Base-by-base conservation (phyloP, 2,329 filamentous ascomycete species). In the Juglanconis oblonga region DNA sequence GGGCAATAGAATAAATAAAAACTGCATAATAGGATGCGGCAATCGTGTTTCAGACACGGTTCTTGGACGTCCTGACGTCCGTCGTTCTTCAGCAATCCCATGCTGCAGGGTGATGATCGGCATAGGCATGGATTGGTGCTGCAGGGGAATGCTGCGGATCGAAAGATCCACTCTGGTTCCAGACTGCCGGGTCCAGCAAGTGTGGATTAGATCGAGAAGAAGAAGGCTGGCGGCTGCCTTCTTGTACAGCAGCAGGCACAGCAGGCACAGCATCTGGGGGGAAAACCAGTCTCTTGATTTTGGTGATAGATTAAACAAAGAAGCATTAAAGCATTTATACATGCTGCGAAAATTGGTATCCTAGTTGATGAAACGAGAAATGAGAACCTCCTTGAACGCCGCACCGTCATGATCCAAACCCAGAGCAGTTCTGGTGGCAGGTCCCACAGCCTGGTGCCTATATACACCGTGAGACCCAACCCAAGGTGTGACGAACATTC, bases 291-390 rank as follows among this genome's bases (percentile, higher is more conserved):
- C 13, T 38, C 36, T 24, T 35, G 7, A n/a, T 29, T 17, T 8
- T 47, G 17, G 44, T 17, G 35, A 45, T 24, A 54, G 9, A 52
- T 42, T 42, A 42, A 29, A 48, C 11, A 52, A n/a, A 52, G 52
- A 44, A 45, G 44, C 40, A 33, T 31, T 52, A 13, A 62, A 44
- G 17, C 29, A 59, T 50, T 47, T 42, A 57, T 55, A 48, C 54
- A 50, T 64, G 31, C 53, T 62, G 52, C 44, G 44, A 47, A 56
- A 59, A 59, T 52, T 64, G 62, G 62, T 64, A 64, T 64, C 62
- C 56, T 63, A 45, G 32, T 54, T 33, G 48, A 54, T n/a, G 17
- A 32, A 40, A 49, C 29, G 33, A 38, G 44, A 42, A 36, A 31
- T 31, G 29, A 52, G 33, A 47, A 38, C 4, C 17, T 50, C 36